Conservation (phyloP, 2,329 filamentous ascomycete genomes). For the Dactylellina leptospora region DNA sequence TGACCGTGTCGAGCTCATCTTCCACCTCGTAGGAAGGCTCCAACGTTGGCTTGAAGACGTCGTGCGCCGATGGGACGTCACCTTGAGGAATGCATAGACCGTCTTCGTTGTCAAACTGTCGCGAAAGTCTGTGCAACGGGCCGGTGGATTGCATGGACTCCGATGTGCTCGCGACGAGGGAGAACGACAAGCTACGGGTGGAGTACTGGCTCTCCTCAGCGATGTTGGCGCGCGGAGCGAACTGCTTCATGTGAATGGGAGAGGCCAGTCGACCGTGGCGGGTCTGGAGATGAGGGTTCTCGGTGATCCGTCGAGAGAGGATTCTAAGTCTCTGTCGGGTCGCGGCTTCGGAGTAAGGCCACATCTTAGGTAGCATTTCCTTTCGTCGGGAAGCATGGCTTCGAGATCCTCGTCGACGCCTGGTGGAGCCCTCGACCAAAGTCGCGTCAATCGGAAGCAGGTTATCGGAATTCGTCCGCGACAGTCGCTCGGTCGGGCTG, state of each 20-base stretch:
- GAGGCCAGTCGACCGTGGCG: constrained; percentile 50
- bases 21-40: constrained; percentile 48
- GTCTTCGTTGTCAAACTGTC: constrained; percentile 31
- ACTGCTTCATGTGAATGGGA: constrained; percentile 58
- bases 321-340: constrained; percentile 71
- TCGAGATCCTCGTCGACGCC: constrained; percentile 57
- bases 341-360: constrained; percentile 72
- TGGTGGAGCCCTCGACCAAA: constrained; percentile 54
- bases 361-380: constrained; percentile 58
- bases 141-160: constrained; percentile 72
- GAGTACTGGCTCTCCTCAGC: constrained; percentile 58
- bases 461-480: constrained; percentile 51
- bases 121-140: constrained; percentile 61
- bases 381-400: constrained; percentile 59
- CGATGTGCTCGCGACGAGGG: constrained; percentile 70
- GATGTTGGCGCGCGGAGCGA: constrained; percentile 58
- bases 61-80: constrained; percentile 40
- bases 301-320: constrained; percentile 66
- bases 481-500: constrained; percentile 54
- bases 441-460: constrained; percentile 39
- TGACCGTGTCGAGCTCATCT: constrained; percentile 32
- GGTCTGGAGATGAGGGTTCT: constrained; percentile 60
- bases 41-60: constrained; percentile 49
- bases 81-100: constrained; percentile 21
- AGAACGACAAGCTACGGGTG: constrained; percentile 71